A percentile compares a stretch with the other conserved stretches of the same genome.
These are phyloP conservation scores for Amanita polypyramis DNA, from an alignment of 768 basidiomycete species.

Conservation along the genomic window DNA sequence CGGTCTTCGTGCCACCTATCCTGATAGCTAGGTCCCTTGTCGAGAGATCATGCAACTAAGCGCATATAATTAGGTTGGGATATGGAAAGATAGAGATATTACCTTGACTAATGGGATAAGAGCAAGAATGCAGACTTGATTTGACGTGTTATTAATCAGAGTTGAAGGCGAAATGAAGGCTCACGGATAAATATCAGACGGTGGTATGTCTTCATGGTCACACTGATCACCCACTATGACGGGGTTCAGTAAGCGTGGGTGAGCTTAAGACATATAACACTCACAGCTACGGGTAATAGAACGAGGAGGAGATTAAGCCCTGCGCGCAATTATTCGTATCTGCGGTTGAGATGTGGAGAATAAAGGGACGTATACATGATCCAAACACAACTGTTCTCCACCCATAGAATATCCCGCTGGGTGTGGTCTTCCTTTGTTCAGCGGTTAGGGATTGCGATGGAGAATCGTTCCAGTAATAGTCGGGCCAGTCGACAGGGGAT, in stretches of 20 bases:
- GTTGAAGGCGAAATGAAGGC: conserved; percentile 13
- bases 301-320: conserved; percentile 65
- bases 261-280: conserved; percentile 14
- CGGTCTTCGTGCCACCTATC: conserved; percentile 68
- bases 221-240: conserved; percentile 44
- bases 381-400: conserved; percentile 44
- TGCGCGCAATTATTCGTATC: conserved; percentile 15
- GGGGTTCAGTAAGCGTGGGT: neutral
- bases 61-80: neutral
- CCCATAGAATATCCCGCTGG: conserved; percentile 21
- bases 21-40: conserved; percentile 65
- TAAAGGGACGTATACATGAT: conserved; percentile 36
- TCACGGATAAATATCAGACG: conserved; percentile 53
- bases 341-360: neutral
- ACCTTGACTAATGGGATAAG: conserved; percentile 77
- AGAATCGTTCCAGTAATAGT: conserved; percentile 12
- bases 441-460: neutral
- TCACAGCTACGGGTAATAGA: conserved; percentile 58
- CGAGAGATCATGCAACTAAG: conserved; percentile 65
- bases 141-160: neutral
- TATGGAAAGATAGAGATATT: conserved; percentile 5
- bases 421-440: neutral
- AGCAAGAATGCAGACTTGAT: conserved; percentile 51
- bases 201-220: conserved; percentile 35
- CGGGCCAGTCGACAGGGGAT: conserved; percentile 11